phyloP scores from a whole-genome alignment of 208 protist genomes.

The Baffinella frigidus region DNA sequence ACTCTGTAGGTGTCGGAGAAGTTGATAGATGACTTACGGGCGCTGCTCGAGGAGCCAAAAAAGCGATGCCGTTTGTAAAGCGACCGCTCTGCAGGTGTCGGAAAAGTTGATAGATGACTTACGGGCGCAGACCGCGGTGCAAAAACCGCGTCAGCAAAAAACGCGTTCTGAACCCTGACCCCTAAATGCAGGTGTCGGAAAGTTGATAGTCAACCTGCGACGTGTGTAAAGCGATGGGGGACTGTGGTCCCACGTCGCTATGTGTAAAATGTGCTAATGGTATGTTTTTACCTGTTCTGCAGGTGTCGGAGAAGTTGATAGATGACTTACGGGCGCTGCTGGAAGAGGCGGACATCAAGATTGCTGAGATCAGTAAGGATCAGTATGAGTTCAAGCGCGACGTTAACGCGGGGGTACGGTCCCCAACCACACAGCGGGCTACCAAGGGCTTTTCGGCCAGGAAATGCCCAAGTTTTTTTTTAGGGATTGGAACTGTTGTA shows the following conservation, averaged over 20 bases:
- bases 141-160: no score
- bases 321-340: slow-evolving; percentile 7
- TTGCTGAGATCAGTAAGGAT: slow-evolving; percentile 71
- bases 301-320: not conserved
- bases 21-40: slow-evolving; percentile 16
- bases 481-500: no score
- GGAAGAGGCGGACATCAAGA: slow-evolving; percentile 67
- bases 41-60: slow-evolving; percentile 63
- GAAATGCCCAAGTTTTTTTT: no score
- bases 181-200: not conserved
- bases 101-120: slow-evolving; percentile 39
- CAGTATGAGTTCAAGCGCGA: slow-evolving; percentile 73
- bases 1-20: not conserved
- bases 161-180: no score
- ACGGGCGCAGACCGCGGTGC: slow-evolving; percentile 50
- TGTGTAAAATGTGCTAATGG: no score
- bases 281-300: no score
- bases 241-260: no score
- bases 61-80: no score
- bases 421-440: no score
- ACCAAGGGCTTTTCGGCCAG: no score
- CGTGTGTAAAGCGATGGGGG: no score
- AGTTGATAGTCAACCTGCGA: slow-evolving; percentile 23
- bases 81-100: not conserved
- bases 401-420: no score